Evolutionary conservation across 768 basidiomycete genomes (phyloP).

Genomic region (Termitomyces sp.): DNA sequence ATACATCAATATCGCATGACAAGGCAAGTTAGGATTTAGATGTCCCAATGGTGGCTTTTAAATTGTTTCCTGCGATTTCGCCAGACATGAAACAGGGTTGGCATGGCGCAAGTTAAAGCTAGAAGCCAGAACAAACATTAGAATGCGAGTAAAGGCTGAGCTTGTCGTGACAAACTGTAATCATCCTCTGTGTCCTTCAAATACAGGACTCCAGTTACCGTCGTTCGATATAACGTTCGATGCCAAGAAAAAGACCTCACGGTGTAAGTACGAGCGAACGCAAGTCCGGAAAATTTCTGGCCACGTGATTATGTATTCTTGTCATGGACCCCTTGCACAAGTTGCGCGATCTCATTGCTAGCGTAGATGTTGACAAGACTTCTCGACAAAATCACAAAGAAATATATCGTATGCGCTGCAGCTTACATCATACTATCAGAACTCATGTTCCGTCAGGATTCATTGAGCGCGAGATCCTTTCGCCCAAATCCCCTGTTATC

Average conservation of each 20-base stretch:
- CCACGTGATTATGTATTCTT: background rate
- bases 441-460: conserved; percentile 11
- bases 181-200: background rate
- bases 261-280: too few relatives aligned
- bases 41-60: background rate
- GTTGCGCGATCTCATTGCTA: conserved; percentile 14
- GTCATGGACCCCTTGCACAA: conserved; percentile 8
- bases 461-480: conserved; percentile 19
- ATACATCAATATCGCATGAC: background rate
- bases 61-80: background rate
- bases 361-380: conserved; percentile 1
- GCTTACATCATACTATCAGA: background rate
- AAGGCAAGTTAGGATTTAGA: background rate
- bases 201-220: too few relatives aligned
- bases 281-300: too few relatives aligned
- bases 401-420: conserved; percentile 12
- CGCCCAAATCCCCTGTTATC: conserved; percentile 18
- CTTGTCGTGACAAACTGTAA: background rate
- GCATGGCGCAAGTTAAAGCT: background rate
- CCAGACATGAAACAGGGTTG: background rate
- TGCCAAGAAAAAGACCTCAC: too few relatives aligned
- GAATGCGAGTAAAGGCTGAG: background rate
- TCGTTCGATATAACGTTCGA: too few relatives aligned
- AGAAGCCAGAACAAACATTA: background rate
- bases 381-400: conserved; percentile 10